Evolutionary conservation across 2,329 filamentous ascomycete species (phyloP), one percentile per base, ranked within the genome.

Genomic region (Curvularia sp.): DNA sequence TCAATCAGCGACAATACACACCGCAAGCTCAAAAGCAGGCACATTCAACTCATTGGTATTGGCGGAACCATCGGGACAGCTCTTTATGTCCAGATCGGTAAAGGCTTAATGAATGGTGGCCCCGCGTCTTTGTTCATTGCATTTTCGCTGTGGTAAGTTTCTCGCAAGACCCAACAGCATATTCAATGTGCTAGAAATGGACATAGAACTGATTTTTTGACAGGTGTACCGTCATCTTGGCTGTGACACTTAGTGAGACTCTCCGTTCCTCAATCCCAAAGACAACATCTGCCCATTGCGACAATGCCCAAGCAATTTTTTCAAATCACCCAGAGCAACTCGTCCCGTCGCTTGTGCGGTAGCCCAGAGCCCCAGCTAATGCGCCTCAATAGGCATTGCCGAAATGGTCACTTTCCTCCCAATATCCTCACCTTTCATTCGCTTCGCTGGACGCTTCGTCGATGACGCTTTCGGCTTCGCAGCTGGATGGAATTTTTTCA

Each of bases 401-500:
- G 90, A 92, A 73, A 91, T 92, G 89, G 89, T 91, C 7, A 90
- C 88, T 0, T 91, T 89, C 63, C 79, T 91, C 2, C 90, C 90
- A 7, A 90, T 93, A 53, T 91, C 89, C 0, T 91, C 89, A 39
- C 89, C 89, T 0, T 93, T 93, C 74, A 90, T 93, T 70, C 87
- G 88, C 25, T 91, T 93, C 68, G 90, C 90, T 3, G 89, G 89
- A 13, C 84, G 88, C 46, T 92, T 87, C 64, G 89, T 92, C 28
- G 89, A 92, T 65, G 88, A 91, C 63, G 88, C 89, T 2, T 89
- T 92, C 58, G 89, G 89, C 0, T 88, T 91, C 55, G 88, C 88
- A 6, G 85, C 87, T 1, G 89, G 89, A 5, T 91, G 88, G 85
- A 91, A 91, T 73, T 91, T 90, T 66, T 90, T 90, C 78, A 74